Evolutionary conservation across 768 basidiomycete genomes (phyloP), one percentile per base, ranked within the genome.

Genomic region (Pulveroboletus sp.): DNA sequence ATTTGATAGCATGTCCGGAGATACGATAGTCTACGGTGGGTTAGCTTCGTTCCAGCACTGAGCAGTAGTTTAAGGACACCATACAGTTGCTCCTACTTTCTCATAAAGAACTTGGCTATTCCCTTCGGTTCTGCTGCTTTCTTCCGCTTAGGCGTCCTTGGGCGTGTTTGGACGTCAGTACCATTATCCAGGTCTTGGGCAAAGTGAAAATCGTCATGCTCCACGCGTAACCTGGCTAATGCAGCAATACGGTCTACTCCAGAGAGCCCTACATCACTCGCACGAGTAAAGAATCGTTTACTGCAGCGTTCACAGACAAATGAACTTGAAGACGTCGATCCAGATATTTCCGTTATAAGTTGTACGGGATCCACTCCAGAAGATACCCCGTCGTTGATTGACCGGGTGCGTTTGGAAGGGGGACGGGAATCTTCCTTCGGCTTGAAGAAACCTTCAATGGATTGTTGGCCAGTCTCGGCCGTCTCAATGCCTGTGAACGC

Each of bases 121-220:
- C 75, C 75, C 41, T 68, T 53, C 24, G 59, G 49, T 46, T 68
- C 62, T 26, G 47, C 49, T 27, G 51, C 57, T 59, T 69, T 69
- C 57, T 56, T 64, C 54, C 63, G 71, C 53, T 65, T 66, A 40
- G 62, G 66, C 36, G 54, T 56, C 33, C 50, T 57, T 48, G 60
- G 47, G 31, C 50, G 45, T 36, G 10, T 36, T 17, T 41, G 47
- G 5, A 5, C 17, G 17, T 62, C 64, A 44, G 68, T 50, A 46
- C 74, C 71, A 24, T 76, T 76, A 18, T 84, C 77, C 44, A 97
- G 63, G 48, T 90, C 86, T 59, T 83, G 76, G 1, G 94, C 93
- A 57, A 92, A 82, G 66, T 97, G 94, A 66, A 82, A 96, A 68
- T 96, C 94, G 32, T 81, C 77, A 58, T 97, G 94, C 62, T 96